Evolutionary conservation across 78 protist species (phyloP), one percentile per base, ranked within the genome.

Genomic region (Cavenderia fasciculata): DNA sequence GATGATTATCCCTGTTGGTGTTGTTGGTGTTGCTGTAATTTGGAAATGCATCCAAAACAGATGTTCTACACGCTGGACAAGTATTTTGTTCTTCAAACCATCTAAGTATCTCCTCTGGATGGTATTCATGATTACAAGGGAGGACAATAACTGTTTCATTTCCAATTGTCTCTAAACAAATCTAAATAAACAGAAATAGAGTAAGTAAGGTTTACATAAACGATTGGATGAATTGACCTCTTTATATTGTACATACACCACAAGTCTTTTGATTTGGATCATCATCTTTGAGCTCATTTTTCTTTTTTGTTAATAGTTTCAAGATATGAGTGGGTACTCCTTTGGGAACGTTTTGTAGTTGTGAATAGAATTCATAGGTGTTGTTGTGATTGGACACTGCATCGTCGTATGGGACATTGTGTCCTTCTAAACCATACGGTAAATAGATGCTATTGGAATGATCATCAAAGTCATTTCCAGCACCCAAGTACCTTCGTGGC

Each of bases 151-250:
- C 54, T 25, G 18, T 18, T 25, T 82, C 72, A 29, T 70, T 82
- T 82, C 43, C 21, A 82, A 82, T n/a, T 59, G 57, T 44, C n/a
- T 82, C 90, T 41, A 52, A 61, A 68, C 90, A 82, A 57, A 82
- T 74, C 84, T 74, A n/a, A n/a, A 57, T 43, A 11, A 31, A 16
- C 3, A 61, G 12, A 18, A 7, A 61, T 18, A 29, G 31, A 31
- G 5, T 61, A 10, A n/a, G 12, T 21, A 19, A 10, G 23, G 5
- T n/a, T 4, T 11, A 40, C 7, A 25, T 4, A 23, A 66, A 25
- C 7, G 57, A 3, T 44, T 40, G 51, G 7, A n/a, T 46, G n/a
- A 46, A 65, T 65, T 34, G 19, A 65, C 40, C 5, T 54, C 27
- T 72, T 31, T n/a, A 29, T 52, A 52, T 2, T 34, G 43, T 52